Evolutionary conservation across 2,329 filamentous ascomycete species (phyloP).

Genomic region (Sporothrix pallida): DNA sequence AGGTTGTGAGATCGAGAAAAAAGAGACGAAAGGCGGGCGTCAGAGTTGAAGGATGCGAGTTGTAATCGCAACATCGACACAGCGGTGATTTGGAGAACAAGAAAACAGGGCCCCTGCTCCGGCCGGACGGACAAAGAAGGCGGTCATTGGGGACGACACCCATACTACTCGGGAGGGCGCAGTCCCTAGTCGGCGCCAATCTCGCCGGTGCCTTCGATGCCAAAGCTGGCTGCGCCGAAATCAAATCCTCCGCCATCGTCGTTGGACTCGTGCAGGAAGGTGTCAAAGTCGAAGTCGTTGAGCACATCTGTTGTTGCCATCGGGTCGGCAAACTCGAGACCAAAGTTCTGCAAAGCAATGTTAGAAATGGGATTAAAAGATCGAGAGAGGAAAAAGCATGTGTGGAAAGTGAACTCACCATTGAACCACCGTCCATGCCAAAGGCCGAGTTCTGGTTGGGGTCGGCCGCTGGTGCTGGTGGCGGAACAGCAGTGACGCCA

Average conservation of each 20-base stretch:
- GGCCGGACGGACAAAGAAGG: not conserved
- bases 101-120: no score
- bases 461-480: conserved; percentile 51
- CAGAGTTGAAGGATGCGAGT: not conserved
- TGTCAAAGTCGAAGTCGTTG: conserved; percentile 72
- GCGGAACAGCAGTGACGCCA: conserved; percentile 51
- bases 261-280: conserved; percentile 66
- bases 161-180: not conserved
- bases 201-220: conserved; percentile 61
- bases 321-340: conserved; percentile 63
- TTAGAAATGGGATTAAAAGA: not conserved
- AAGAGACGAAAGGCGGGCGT: not conserved
- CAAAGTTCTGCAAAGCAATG: conserved; percentile 46
- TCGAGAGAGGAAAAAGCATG: no score
- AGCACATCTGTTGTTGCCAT: conserved; percentile 62
- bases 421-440: conserved; percentile 51
- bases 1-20: not conserved
- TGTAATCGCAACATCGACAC: not conserved
- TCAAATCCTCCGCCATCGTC: conserved; percentile 58
- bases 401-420: conserved; percentile 49
- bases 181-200: conserved; percentile 47
- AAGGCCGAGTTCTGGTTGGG: conserved; percentile 52
- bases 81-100: no score
- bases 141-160: no score
- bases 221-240: conserved; percentile 58